These are phyloP conservation scores for Penicillium simplicissimum DNA, from an alignment of 495 filamentous ascomycete genomes.

Conservation along the genomic window DNA sequence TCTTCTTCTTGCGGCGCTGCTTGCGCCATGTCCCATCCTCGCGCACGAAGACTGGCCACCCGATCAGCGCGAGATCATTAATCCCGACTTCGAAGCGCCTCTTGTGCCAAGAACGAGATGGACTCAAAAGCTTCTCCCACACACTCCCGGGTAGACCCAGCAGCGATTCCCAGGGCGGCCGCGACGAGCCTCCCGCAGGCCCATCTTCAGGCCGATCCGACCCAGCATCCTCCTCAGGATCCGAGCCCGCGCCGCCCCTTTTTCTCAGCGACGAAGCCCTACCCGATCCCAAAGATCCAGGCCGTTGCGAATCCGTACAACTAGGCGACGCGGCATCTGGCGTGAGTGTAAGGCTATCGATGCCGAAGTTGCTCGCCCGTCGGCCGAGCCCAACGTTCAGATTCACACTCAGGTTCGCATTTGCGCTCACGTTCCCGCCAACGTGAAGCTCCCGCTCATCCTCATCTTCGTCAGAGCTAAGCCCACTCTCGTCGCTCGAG, in stretches of 20 bases:
- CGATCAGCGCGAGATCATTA: constrained; percentile 80
- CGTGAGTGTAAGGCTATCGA: constrained; percentile 37
- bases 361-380: constrained; percentile 41
- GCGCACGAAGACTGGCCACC: constrained; percentile 83
- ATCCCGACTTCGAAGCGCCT: constrained; percentile 82
- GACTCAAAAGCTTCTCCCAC: constrained; percentile 81
- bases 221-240: constrained; percentile 47
- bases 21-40: constrained; percentile 89
- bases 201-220: constrained; percentile 57
- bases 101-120: constrained; percentile 78
- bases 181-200: constrained; percentile 36
- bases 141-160: constrained; percentile 74
- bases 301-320: constrained; percentile 36
- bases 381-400: constrained; percentile 30
- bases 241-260: constrained; percentile 37
- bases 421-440: constrained; percentile 25
- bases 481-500: constrained; percentile 49
- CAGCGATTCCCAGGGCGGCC: constrained; percentile 74
- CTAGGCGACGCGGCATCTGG: constrained; percentile 30
- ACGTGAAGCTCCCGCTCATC: constrained; percentile 34
- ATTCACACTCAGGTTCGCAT: constrained; percentile 21
- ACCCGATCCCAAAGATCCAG: constrained; percentile 46
- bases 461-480: constrained; percentile 53
- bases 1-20: constrained; percentile 62
- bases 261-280: constrained; percentile 40